phyloP scores from a whole-genome alignment of 306 rosid genomes.

The Vicia faba region DNA sequence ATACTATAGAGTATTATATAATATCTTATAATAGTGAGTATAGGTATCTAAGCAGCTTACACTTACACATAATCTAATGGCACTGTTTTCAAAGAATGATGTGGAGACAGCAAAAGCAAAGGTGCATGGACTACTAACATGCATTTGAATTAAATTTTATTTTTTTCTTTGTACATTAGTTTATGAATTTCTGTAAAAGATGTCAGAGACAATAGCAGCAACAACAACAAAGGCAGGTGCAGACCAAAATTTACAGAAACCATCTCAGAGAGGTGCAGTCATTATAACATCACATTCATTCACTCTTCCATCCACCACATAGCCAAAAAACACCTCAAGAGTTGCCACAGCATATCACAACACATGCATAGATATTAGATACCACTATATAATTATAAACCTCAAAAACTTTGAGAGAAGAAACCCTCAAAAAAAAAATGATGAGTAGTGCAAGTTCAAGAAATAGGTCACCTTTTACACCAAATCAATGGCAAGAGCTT shows the following conservation, averaged over 20 bases:
- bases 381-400: slow-evolving; percentile 46
- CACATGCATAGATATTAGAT: background rate
- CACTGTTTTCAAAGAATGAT: slow-evolving; percentile 52
- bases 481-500: slow-evolving; percentile 96
- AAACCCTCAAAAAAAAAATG: slow-evolving; percentile 43
- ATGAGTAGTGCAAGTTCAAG: slow-evolving; percentile 56
- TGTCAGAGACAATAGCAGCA: slow-evolving; percentile 65
- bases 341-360: slow-evolving; percentile 40
- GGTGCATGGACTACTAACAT: slow-evolving; percentile 51
- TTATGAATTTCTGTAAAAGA: slow-evolving; percentile 59
- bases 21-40: slow-evolving; percentile 14
- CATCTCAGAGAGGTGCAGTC: slow-evolving; percentile 72
- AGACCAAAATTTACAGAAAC: slow-evolving; percentile 56
- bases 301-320: slow-evolving; percentile 50
- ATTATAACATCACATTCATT: slow-evolving; percentile 74
- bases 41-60: slow-evolving; percentile 43
- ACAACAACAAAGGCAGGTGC: slow-evolving; percentile 64
- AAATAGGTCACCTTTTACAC: slow-evolving; percentile 76
- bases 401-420: background rate
- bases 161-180: slow-evolving; percentile 37
- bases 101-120: slow-evolving; percentile 52
- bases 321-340: slow-evolving; percentile 33
- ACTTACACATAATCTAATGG: slow-evolving; percentile 41
- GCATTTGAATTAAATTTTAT: slow-evolving; percentile 41
- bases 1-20: background rate